These are phyloP conservation scores for Epithele typhae DNA, from an alignment of 768 basidiomycete genomes.

Conservation along the genomic window DNA sequence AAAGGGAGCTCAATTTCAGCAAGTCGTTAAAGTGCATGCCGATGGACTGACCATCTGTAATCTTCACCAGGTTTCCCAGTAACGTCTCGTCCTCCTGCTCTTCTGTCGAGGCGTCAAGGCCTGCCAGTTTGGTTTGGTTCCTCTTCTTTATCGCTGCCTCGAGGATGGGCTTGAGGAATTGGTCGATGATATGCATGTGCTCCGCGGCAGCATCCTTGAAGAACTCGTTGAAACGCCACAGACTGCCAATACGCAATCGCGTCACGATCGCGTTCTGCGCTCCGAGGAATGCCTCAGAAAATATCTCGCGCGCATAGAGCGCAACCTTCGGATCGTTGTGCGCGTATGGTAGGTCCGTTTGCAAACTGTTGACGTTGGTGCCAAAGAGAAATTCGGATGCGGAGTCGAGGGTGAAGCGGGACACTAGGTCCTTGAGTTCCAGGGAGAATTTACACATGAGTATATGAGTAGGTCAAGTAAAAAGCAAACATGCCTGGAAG, in stretches of 20 bases:
- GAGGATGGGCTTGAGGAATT: conserved; percentile 38
- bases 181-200: conserved; percentile 36
- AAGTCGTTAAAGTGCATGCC: too few relatives aligned
- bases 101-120: conserved; percentile 3
- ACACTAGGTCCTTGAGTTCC: conserved; percentile 36
- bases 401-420: conserved; percentile 47
- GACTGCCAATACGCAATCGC: conserved; percentile 26
- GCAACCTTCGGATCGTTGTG: neutral
- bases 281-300: conserved; percentile 1
- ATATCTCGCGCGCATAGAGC: neutral
- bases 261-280: conserved; percentile 28
- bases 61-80: conserved; percentile 35
- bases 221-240: conserved; percentile 40
- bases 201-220: conserved; percentile 26
- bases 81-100: conserved; percentile 32
- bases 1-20: too few relatives aligned
- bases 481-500: conserved; percentile 17
- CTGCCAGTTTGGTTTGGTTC: conserved; percentile 1
- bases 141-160: conserved; percentile 21
- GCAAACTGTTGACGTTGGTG: conserved; percentile 36
- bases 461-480: neutral
- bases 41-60: conserved; percentile 34
- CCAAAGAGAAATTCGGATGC: conserved; percentile 54
- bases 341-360: conserved; percentile 8
- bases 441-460: neutral